phyloP scores from a whole-genome alignment of 179 eudicot species.

The Silene noctiflora region DNA sequence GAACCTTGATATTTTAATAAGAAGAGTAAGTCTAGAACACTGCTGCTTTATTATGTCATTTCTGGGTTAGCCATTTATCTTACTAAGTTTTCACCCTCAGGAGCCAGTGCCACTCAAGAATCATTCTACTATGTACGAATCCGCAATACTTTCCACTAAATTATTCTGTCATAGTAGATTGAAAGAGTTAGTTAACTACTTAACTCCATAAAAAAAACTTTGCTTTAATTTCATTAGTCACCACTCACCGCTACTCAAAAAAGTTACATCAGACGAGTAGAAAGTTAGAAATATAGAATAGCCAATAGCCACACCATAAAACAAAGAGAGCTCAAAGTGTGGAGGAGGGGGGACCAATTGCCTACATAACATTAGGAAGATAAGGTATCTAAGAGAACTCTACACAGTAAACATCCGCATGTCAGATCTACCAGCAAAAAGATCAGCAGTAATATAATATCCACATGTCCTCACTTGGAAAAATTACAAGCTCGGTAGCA shows the following conservation, averaged over 20 bases:
- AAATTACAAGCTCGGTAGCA: slow-evolving; percentile 1
- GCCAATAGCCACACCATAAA: too few species aligned
- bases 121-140: not conserved
- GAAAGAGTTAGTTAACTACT: too few species aligned
- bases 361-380: not conserved
- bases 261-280: not conserved
- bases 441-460: not conserved
- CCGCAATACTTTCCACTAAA: not conserved
- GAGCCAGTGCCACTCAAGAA: too few species aligned
- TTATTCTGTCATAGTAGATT: not conserved
- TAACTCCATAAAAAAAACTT: too few species aligned
- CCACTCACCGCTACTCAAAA: not conserved
- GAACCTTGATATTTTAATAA: too few species aligned
- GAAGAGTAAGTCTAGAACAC: not conserved
- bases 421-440: not conserved
- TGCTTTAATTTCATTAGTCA: not conserved
- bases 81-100: not conserved
- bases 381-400: not conserved
- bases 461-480: not conserved
- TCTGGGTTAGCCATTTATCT: not conserved
- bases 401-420: not conserved
- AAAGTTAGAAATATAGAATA: not conserved
- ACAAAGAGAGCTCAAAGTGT: too few species aligned
- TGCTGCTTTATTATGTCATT: not conserved
- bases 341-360: too few species aligned